phyloP scores from a whole-genome alignment of 2,329 filamentous ascomycete genomes.

The Ophiostoma sp. region DNA sequence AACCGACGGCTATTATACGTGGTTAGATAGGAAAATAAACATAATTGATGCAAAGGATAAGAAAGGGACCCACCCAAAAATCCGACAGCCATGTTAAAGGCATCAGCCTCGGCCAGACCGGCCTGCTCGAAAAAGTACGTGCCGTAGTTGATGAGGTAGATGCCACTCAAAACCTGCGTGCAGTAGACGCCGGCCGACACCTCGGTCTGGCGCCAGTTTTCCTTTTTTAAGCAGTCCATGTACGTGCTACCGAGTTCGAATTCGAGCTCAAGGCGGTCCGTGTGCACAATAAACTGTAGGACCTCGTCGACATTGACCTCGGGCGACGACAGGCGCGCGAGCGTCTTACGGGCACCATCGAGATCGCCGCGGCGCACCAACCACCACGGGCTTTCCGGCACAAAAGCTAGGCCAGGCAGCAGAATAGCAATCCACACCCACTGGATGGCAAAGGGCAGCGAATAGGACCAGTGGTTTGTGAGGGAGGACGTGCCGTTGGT shows the following conservation, averaged over 20 bases:
- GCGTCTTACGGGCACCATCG: constrained; percentile 44
- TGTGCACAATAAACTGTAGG: constrained; percentile 58
- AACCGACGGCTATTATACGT: constrained; percentile 44
- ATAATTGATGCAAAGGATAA: not conserved
- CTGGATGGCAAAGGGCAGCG: constrained; percentile 51
- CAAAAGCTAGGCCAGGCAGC: constrained; percentile 47
- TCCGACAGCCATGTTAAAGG: constrained; percentile 58
- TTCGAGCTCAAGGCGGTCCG: constrained; percentile 57
- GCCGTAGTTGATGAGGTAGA: constrained; percentile 64
- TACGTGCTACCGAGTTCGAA: constrained; percentile 53
- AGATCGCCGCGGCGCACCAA: constrained; percentile 45
- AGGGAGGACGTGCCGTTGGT: constrained; percentile 43
- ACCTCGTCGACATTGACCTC: constrained; percentile 48
- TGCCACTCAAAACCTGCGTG: constrained; percentile 64
- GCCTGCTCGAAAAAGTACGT: constrained; percentile 63
- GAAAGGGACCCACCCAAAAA: constrained; percentile 41
- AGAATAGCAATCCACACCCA: constrained; percentile 53
- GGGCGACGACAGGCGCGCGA: constrained; percentile 47
- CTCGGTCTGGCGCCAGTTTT: constrained; percentile 54
- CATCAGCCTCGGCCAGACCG: constrained; percentile 46
- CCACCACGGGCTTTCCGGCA: constrained; percentile 55
- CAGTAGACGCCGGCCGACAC: constrained; percentile 62
- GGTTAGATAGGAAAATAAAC: not conserved
- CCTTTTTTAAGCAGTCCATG: constrained; percentile 51
- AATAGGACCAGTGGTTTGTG: constrained; percentile 49